Evolutionary conservation across 352 stramenopile species (phyloP).

Genomic region (Globisporangium recalcitrans): DNA sequence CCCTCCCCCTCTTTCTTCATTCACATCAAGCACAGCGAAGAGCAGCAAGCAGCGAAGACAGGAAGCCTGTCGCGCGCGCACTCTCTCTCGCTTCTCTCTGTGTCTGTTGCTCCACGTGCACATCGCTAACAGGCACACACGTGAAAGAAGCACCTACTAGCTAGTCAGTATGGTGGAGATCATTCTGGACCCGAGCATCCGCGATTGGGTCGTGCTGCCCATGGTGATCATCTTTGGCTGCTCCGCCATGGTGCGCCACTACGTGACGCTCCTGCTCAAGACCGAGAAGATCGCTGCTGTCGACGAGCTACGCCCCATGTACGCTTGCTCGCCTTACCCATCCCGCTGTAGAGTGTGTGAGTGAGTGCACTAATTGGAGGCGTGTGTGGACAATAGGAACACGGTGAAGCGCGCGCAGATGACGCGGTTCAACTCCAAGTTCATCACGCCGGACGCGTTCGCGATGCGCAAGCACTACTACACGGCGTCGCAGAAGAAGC

Average conservation of each 20-base stretch:
- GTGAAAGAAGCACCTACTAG: neutral
- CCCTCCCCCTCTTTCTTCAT: slow-evolving; percentile 3
- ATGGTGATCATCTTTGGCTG: slow-evolving; percentile 95
- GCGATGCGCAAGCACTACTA: slow-evolving; percentile 90
- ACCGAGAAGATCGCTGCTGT: slow-evolving; percentile 74
- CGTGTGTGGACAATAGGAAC: slow-evolving; percentile 45
- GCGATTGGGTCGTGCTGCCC: slow-evolving; percentile 96
- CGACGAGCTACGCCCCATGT: slow-evolving; percentile 78
- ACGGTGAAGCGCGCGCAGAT: slow-evolving; percentile 80
- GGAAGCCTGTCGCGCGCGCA: neutral
- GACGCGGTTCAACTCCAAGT: slow-evolving; percentile 87
- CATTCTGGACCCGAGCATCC: slow-evolving; percentile 91
- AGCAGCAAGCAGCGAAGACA: neutral
- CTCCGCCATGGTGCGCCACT: slow-evolving; percentile 82
- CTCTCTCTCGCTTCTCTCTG: too few relatives aligned
- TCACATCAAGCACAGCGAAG: neutral
- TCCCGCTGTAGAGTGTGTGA: neutral
- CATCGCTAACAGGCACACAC: neutral
- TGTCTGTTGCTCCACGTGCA: neutral
- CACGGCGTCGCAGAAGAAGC: slow-evolving; percentile 85
- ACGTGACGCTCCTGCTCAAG: slow-evolving; percentile 81
- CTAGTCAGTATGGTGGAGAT: slow-evolving; percentile 74
- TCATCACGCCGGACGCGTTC: slow-evolving; percentile 79
- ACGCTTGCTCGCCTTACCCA: too few relatives aligned
- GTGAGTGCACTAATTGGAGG: neutral